Evolutionary conservation across 2,329 filamentous ascomycete genomes (phyloP), one percentile per base, ranked within the genome.

Genomic region (Emmonsia crescens): DNA sequence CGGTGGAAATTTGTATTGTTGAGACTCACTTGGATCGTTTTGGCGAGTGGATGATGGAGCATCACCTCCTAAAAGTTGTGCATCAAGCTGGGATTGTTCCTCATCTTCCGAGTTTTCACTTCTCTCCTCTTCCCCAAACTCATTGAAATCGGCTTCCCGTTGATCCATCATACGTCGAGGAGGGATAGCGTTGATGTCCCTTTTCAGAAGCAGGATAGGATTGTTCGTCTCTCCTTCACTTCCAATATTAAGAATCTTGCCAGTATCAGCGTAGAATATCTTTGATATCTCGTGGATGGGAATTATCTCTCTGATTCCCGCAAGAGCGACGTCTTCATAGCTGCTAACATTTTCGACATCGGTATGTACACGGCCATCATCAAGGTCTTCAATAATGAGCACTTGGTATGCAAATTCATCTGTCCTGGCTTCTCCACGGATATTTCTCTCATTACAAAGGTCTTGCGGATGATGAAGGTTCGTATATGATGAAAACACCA

Each of bases 231-330:
- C 86, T 16, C 82, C 84, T 29, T 87, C 83, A 2, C 77, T 80
- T 16, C 86, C 86, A 61, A 96, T 91, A 64, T 96, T 96, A 31
- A 96, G 79, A 10, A 96, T 89, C 67, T 89, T 89, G 21, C 91
- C 91, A 0, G 90, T 95, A 66, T 96, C 89, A 0, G 91, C 91
- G 69, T 96, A 96, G 74, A 96, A 96, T 38, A 96, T 90, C 70
- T 95, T 96, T 5, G 91, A 89, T 5, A 96, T 83, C 68, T 89
- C 83, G 69, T 89, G 85, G 24, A 89, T 83, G 1, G 87, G 87
- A 19, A 90, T 75, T 44, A 83, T 78, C 66, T 89, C 85, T 55
- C 87, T 79, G 33, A 89, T 82, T 1, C 87, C 87, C 16, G 87
- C 87, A 14, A 79, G 73, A 3, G 72, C 64, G 38, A 89, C 79